Conservation (phyloP, 345 rosid species). For the Rubroshorea leprosula region DNA sequence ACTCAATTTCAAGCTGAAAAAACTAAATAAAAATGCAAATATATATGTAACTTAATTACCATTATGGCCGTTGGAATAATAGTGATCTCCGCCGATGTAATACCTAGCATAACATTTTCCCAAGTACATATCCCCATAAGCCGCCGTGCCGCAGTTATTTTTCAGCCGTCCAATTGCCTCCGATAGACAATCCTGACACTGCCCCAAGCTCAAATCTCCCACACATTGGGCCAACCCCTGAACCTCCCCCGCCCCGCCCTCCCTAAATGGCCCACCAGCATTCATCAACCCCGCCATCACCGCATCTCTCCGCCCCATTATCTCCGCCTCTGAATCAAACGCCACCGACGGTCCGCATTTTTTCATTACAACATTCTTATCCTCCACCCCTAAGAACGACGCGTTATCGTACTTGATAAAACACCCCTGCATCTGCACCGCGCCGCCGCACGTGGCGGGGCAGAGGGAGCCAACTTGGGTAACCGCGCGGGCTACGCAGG, state of each 20-base stretch:
- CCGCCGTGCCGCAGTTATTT: slow-evolving; percentile 57
- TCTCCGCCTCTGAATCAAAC: slow-evolving; percentile 34
- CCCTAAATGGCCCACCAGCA: slow-evolving; percentile 51
- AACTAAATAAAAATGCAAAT: no score
- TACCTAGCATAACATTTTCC: slow-evolving; percentile 81
- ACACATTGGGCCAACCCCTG: slow-evolving; percentile 88
- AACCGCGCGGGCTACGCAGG: slow-evolving; percentile 61
- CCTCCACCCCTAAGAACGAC: slow-evolving; percentile 68
- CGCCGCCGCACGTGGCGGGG: slow-evolving; percentile 57
- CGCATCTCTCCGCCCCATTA: slow-evolving; percentile 53
- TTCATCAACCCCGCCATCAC: slow-evolving; percentile 39
- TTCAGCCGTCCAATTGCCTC: slow-evolving; percentile 67
- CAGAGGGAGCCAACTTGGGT: slow-evolving; percentile 45
- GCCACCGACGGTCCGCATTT: slow-evolving; percentile 77
- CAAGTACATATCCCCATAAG: slow-evolving; percentile 65
- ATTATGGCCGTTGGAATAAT: no score
- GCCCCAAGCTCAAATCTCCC: slow-evolving; percentile 52
- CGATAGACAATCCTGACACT: slow-evolving; percentile 77
- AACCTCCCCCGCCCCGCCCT: slow-evolving; percentile 68
- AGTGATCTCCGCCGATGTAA: slow-evolving; percentile 30
- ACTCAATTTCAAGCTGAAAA: no score
- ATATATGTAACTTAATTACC: no score
- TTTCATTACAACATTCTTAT: slow-evolving; percentile 58
- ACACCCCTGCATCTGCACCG: slow-evolving; percentile 72
- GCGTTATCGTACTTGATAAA: slow-evolving; percentile 72